Evolutionary conservation across 2,329 filamentous ascomycete genomes (phyloP).

Genomic region (Pseudomassariella vexata): DNA sequence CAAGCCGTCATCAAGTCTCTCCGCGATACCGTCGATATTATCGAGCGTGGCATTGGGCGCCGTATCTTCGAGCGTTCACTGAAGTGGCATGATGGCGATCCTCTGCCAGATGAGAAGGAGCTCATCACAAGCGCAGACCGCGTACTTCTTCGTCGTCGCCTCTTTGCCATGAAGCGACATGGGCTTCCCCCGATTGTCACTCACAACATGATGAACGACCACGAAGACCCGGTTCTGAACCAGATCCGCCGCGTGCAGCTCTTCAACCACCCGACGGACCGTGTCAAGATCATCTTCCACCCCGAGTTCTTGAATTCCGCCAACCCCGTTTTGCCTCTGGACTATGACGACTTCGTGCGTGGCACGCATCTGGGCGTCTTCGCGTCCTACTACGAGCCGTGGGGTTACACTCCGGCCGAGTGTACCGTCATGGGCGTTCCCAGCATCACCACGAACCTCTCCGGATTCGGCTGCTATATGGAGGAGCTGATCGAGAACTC

Average conservation of each 20-base stretch:
- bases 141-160: slow-evolving; percentile 79
- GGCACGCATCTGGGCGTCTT: slow-evolving; percentile 95
- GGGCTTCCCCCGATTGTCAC: slow-evolving; percentile 91
- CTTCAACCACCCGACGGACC: slow-evolving; percentile 91
- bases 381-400: slow-evolving; percentile 97
- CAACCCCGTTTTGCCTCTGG: slow-evolving; percentile 89
- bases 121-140: slow-evolving; percentile 88
- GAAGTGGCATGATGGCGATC: slow-evolving; percentile 90
- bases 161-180: slow-evolving; percentile 95
- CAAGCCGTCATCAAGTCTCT: slow-evolving; percentile 97
- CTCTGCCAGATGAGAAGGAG: slow-evolving; percentile 94
- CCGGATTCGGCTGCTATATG: slow-evolving; percentile 99
- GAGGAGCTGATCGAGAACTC: slow-evolving; percentile 98
- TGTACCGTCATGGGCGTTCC: slow-evolving; percentile 99
- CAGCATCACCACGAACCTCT: slow-evolving; percentile 95
- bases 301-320: slow-evolving; percentile 95
- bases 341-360: slow-evolving; percentile 98
- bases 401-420: slow-evolving; percentile 97
- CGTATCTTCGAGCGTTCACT: slow-evolving; percentile 92
- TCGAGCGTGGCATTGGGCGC: slow-evolving; percentile 87
- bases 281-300: slow-evolving; percentile 97
- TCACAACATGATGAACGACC: slow-evolving; percentile 96
- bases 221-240: slow-evolving; percentile 89
- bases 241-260: slow-evolving; percentile 93
- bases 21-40: slow-evolving; percentile 85